Percentiles rank a stretch among this genome's conserved stretches.
Conservation (phyloP, 768 basidiomycete species). For the Psilocybe tampanensis region DNA sequence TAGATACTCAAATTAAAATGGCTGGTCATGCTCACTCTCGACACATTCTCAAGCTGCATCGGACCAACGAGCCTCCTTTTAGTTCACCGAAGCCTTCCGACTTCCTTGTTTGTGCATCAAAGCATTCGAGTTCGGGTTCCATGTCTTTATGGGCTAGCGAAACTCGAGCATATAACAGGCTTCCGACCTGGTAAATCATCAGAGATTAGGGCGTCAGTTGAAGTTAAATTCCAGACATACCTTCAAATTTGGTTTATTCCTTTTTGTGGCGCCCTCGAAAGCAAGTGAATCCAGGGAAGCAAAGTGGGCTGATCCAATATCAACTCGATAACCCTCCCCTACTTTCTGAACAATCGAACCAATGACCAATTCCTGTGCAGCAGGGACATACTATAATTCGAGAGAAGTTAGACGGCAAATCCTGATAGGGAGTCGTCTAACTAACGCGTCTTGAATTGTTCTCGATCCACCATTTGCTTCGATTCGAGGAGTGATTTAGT, state of each 20-base stretch:
- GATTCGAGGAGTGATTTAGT: conserved; percentile 69
- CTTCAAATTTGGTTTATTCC: conserved; percentile 93
- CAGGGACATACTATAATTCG: conserved; percentile 79
- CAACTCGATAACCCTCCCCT: conserved; percentile 92
- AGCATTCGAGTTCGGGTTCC: conserved; percentile 97
- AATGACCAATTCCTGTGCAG: conserved; percentile 86
- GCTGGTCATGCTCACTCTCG: conserved; percentile 64
- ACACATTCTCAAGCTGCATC: conserved; percentile 83
- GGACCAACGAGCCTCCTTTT: conserved; percentile 82
- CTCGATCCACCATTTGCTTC: conserved; percentile 89
- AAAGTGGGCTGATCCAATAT: conserved; percentile 87
- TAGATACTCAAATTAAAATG: neutral
- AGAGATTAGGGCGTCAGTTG: neutral
- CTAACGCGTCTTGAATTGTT: conserved; percentile 82
- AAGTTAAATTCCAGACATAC: conserved; percentile 35
- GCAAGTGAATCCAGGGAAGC: conserved; percentile 89
- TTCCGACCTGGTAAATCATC: conserved; percentile 66
- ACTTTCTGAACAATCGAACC: conserved; percentile 79
- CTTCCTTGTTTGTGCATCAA: conserved; percentile 91
- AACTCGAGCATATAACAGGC: conserved; percentile 88
- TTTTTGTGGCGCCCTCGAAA: conserved; percentile 94
- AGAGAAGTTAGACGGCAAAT: conserved; percentile 5
- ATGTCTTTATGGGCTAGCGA: conserved; percentile 95
- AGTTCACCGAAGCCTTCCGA: conserved; percentile 93
- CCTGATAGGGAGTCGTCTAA: conserved; percentile 18